phyloP scores from a whole-genome alignment of 768 basidiomycete genomes.

The Phaffia tasmanica region DNA sequence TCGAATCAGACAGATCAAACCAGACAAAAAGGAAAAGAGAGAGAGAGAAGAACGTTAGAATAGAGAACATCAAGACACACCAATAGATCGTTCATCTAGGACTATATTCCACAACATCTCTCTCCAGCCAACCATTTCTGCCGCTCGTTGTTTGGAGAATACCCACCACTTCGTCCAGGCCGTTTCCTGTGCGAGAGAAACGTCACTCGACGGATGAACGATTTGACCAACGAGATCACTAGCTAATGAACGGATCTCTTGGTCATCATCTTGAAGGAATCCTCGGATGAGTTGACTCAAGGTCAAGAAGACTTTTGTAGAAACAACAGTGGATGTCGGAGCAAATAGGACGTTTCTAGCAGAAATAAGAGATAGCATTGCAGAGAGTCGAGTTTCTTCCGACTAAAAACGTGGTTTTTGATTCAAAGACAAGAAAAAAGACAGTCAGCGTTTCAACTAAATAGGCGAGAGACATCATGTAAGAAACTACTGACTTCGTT shows the following conservation, averaged over 20 bases:
- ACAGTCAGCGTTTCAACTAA: neutral
- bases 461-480: neutral
- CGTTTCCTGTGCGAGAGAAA: conserved; percentile 4
- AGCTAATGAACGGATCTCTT: conserved; percentile 8
- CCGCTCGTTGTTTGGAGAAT: neutral
- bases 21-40: neutral
- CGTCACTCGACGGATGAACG: neutral
- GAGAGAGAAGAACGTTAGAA: neutral
- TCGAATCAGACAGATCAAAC: neutral
- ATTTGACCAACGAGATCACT: neutral
- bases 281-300: conserved; percentile 1
- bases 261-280: conserved; percentile 15
- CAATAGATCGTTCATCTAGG: neutral
- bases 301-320: neutral
- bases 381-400: conserved; percentile 6
- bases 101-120: conserved; percentile 8
- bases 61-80: neutral
- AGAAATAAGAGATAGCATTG: neutral
- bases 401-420: neutral
- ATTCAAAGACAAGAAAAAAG: neutral
- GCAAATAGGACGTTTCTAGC: neutral
- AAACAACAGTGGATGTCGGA: neutral
- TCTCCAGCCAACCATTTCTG: neutral
- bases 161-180: conserved; percentile 1
- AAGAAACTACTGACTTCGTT: neutral